phyloP scores from a whole-genome alignment of 768 basidiomycete genomes.

The Lactarius sp. region DNA sequence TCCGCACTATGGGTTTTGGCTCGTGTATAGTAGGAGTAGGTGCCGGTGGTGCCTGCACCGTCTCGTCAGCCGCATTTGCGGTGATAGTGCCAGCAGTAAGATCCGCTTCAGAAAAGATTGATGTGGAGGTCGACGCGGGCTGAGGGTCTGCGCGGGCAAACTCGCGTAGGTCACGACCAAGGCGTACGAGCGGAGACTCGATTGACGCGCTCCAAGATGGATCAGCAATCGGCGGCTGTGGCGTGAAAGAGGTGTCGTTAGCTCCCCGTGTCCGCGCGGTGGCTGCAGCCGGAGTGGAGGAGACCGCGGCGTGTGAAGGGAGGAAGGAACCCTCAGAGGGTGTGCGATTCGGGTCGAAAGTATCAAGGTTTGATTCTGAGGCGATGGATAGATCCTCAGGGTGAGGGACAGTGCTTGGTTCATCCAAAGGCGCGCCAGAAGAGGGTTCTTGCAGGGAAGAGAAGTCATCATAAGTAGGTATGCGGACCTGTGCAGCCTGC shows the following conservation, averaged over 20 bases:
- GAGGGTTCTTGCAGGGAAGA: slow-evolving; percentile 31
- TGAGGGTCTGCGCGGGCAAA: slow-evolving; percentile 43
- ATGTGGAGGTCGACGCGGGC: slow-evolving; percentile 24
- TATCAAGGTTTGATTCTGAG: slow-evolving; percentile 8
- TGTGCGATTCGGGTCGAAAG: slow-evolving; percentile 42
- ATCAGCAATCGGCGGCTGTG: slow-evolving; percentile 26
- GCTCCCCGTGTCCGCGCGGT: background rate
- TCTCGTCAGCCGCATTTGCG: background rate
- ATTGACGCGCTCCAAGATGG: slow-evolving; percentile 70
- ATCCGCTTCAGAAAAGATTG: slow-evolving; percentile 25
- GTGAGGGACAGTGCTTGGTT: background rate
- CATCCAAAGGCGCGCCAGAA: slow-evolving; percentile 9
- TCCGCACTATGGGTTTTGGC: slow-evolving; percentile 18
- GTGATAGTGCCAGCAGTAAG: background rate
- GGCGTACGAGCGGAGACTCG: slow-evolving; percentile 66
- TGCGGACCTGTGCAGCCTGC: slow-evolving; percentile 82
- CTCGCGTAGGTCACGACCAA: slow-evolving; percentile 57
- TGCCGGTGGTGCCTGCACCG: background rate
- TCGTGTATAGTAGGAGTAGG: background rate
- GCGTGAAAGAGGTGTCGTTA: slow-evolving; percentile 6
- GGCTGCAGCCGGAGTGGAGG: slow-evolving; percentile 67
- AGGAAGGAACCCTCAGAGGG: slow-evolving; percentile 70
- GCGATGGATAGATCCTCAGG: slow-evolving; percentile 22
- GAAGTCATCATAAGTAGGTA: slow-evolving; percentile 68
- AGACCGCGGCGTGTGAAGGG: slow-evolving; percentile 64